Conservation (phyloP, 129 eudicot species). For the Solidago caesia region DNA sequence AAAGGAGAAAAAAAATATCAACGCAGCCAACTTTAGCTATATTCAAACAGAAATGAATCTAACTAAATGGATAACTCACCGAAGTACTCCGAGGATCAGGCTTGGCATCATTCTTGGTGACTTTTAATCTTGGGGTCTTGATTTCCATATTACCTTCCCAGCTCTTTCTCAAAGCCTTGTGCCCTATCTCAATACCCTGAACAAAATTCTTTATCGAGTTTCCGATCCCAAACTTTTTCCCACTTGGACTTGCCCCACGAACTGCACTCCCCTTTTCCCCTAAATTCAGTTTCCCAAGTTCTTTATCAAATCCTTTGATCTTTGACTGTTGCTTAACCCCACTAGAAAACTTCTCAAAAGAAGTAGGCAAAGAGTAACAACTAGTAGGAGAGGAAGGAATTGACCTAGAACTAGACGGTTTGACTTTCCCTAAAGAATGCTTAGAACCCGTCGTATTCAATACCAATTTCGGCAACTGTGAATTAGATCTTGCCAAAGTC, state of each 20-base stretch:
- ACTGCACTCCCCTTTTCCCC: constrained; percentile 52
- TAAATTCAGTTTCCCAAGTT: constrained; percentile 38
- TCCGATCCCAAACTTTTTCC: constrained; percentile 48
- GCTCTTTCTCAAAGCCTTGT: constrained; percentile 88
- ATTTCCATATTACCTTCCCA: constrained; percentile 95
- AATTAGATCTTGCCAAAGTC: constrained; percentile 56
- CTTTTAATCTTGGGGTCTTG: constrained; percentile 64
- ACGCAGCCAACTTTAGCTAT: neutral
- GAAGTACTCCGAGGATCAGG: constrained; percentile 62
- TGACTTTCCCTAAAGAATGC: constrained; percentile 45
- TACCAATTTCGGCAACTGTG: constrained; percentile 54
- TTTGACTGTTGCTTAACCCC: constrained; percentile 75
- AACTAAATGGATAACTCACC: constrained; percentile 47
- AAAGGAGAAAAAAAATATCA: neutral
- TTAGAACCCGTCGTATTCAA: constrained; percentile 50
- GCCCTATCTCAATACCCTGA: constrained; percentile 73
- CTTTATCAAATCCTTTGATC: constrained; percentile 75
- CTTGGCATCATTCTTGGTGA: constrained; percentile 49
- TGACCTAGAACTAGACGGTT: constrained; percentile 55
- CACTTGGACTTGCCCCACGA: constrained; percentile 47
- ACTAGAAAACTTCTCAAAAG: constrained; percentile 83
- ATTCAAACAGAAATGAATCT: neutral
- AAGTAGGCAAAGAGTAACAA: constrained; percentile 85
- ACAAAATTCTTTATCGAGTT: constrained; percentile 60
- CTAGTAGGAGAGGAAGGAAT: constrained; percentile 90